Evolutionary conservation across 1,284 basidiomycete species (phyloP).

Genomic region (Apiotrichum sp.): DNA sequence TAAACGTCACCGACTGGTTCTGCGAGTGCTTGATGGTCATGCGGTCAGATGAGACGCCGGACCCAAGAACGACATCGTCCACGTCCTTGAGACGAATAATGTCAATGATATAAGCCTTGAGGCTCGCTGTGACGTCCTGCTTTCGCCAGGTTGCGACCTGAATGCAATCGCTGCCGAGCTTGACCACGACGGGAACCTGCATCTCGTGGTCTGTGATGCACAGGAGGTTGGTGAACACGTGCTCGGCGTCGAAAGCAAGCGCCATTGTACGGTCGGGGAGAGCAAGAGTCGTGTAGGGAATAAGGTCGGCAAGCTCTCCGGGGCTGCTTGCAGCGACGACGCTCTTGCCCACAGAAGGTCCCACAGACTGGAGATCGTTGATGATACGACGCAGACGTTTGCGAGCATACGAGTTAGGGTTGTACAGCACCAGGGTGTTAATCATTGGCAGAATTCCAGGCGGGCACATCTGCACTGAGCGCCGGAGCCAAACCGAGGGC

Average conservation of each 20-base stretch:
- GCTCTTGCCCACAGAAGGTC: constrained; percentile 54
- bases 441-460: constrained; percentile 30
- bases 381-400: constrained; percentile 59
- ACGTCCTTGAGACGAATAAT: constrained; percentile 54
- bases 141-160: constrained; percentile 43
- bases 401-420: constrained; percentile 68
- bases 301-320: constrained; percentile 65
- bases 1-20: constrained; percentile 34
- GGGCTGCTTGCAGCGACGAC: constrained; percentile 52
- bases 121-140: constrained; percentile 28
- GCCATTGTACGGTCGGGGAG: constrained; percentile 41
- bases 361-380: constrained; percentile 62
- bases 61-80: constrained; percentile 76
- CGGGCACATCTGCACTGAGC: constrained; percentile 70
- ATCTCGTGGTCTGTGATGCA: constrained; percentile 38
- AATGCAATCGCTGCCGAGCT: constrained; percentile 37
- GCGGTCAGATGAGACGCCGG: constrained; percentile 66
- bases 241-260: constrained; percentile 37
- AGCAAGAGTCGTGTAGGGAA: constrained; percentile 53
- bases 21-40: constrained; percentile 64
- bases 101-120: constrained; percentile 44
- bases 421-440: constrained; percentile 61
- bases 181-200: constrained; percentile 42
- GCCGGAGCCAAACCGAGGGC: constrained; percentile 73
- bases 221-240: constrained; percentile 41